These are phyloP conservation scores for Ambrosia hybrid DNA, from an alignment of 140 eudicot genomes.

Conservation along the genomic window DNA sequence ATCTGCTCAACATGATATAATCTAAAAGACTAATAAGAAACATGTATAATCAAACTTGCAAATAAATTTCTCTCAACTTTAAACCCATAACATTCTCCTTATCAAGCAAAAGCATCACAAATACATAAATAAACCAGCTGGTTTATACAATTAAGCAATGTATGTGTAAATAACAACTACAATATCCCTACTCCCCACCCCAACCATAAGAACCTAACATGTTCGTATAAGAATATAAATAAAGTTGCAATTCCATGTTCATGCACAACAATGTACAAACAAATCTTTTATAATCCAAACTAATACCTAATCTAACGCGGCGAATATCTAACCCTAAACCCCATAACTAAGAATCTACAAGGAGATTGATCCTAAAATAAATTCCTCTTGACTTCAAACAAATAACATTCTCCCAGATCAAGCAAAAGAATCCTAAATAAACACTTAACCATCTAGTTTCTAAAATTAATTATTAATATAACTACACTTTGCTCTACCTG, in stretches of 20 bases:
- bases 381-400: no score
- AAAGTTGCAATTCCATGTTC: constrained; percentile 10
- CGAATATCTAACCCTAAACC: no score
- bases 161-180: neutral
- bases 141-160: neutral
- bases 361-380: no score
- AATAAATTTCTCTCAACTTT: constrained; percentile 4
- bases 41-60: neutral
- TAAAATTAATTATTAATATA: no score
- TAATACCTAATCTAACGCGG: no score
- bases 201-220: constrained; percentile 15
- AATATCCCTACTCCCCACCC: constrained; percentile 13
- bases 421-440: no score
- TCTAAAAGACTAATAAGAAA: constrained; percentile 13
- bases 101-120: constrained; percentile 10
- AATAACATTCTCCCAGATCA: no score
- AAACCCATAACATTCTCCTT: constrained; percentile 2
- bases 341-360: no score
- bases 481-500: no score
- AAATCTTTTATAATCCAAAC: no score
- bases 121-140: constrained; percentile 2
- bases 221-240: neutral
- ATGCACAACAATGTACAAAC: no score
- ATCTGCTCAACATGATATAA: constrained; percentile 5
- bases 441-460: no score